Base-by-base conservation (phyloP, 192 early-diverging fungal species). In the Entomortierella beljakovae region DNA sequence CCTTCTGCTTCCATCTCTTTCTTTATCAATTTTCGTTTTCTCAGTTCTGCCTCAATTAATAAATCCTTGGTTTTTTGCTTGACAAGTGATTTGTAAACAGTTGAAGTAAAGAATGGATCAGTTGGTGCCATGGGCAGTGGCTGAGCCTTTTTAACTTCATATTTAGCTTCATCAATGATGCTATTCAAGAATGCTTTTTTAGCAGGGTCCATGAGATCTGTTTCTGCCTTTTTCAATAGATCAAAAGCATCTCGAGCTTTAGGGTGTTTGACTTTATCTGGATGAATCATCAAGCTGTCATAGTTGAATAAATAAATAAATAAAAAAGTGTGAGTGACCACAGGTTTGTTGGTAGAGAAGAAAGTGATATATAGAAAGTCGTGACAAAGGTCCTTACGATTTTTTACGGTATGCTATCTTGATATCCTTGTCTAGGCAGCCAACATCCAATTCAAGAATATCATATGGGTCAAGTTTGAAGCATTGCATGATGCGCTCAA, bases 1-100 rank as follows among this genome's bases (percentile, higher is more conserved):
- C 79, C 88, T 80, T 88, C 83, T 4, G 82, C 85, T 35, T 90
- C 88, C 82, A 90, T 74, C 62, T 90, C 87, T 56, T 82, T 83
- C 60, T 87, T 88, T 53, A 83, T 58, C 54, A 87, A 49, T 49
- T 81, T 77, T 31, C 85, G 74, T 57, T 81, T 81, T 34, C 85
- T 76, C 29, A 88, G 58, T 56, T 88, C 87, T 32, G 77, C 77
- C 40, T 88, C 87, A 32, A 88, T 87, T 33, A 87, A 35, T 25
- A 88, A 51, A 2, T 85, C 80, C 65, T 88, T 88, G 26, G 81
- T 70, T 55, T 84, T 81, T 63, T 83, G 71, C 65, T 84, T 85
- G 23, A 88, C 81, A 11, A 65, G 64, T 7, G 67, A 22, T 31
- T 83, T 82, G 25, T 83, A 84, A 38, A 85, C 77, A 3, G 73